Percentiles rank a stretch among this genome's conserved stretches.
Evolutionary conservation across 768 basidiomycete genomes (phyloP).

Genomic region (Austroboletus eburneus): DNA sequence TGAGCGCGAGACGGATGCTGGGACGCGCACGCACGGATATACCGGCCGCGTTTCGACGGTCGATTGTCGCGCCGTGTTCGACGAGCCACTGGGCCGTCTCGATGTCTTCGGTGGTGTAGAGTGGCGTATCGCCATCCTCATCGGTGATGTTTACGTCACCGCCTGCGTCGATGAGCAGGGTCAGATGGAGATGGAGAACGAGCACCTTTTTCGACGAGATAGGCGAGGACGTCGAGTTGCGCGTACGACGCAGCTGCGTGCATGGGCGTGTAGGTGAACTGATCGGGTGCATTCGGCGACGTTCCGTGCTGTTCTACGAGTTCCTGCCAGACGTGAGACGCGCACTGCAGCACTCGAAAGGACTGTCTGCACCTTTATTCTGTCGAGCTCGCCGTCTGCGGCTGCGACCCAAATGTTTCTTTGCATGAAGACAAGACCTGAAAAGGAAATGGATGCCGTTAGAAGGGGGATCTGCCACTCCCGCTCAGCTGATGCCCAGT

Average conservation of each 20-base stretch:
- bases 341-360: not conserved
- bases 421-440: slow-evolving; percentile 8
- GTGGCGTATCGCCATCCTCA: slow-evolving; percentile 84
- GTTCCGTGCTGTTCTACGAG: slow-evolving; percentile 57
- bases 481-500: slow-evolving; percentile 27
- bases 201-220: slow-evolving; percentile 68
- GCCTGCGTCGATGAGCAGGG: slow-evolving; percentile 51
- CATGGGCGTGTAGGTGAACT: slow-evolving; percentile 81
- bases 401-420: slow-evolving; percentile 93
- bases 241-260: slow-evolving; percentile 95
- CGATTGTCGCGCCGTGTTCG: slow-evolving; percentile 66
- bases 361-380: slow-evolving; percentile 58
- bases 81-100: slow-evolving; percentile 77
- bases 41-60: slow-evolving; percentile 65
- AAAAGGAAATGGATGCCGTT: slow-evolving; percentile 24
- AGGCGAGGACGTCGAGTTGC: slow-evolving; percentile 69
- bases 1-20: slow-evolving; percentile 6
- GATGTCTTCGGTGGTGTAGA: slow-evolving; percentile 84
- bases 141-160: slow-evolving; percentile 87
- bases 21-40: slow-evolving; percentile 54
- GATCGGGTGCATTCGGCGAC: slow-evolving; percentile 67
- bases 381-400: slow-evolving; percentile 79
- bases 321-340: slow-evolving; percentile 35
- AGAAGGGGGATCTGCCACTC: not conserved
- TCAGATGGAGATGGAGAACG: not conserved